Conservation (phyloP, 2,329 filamentous ascomycete genomes). For the Botryotinia calthae region DNA sequence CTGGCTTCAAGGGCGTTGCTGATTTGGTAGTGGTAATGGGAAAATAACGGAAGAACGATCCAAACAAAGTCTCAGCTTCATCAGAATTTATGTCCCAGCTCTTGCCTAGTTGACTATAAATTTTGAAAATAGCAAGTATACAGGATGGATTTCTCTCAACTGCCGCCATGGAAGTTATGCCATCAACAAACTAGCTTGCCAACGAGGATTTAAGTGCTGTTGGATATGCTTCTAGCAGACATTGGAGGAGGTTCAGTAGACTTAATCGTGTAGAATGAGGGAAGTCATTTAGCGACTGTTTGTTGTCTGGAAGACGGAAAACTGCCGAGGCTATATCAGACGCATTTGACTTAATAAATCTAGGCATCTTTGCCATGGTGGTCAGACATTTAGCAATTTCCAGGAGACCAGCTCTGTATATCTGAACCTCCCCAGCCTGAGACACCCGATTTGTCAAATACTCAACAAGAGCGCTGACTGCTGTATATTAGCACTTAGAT, state of each 20-base stretch:
- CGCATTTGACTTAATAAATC: slow-evolving; percentile 11
- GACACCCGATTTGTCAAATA: slow-evolving; percentile 26
- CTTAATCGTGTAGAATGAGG: slow-evolving; percentile 27
- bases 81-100: slow-evolving; percentile 26
- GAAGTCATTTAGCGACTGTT: slow-evolving; percentile 20
- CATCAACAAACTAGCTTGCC: slow-evolving; percentile 27
- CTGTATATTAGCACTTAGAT: slow-evolving; percentile 2
- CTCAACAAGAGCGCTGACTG: slow-evolving; percentile 29
- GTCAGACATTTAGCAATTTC: slow-evolving; percentile 18
- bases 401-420: slow-evolving; percentile 20
- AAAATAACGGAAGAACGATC: slow-evolving; percentile 35
- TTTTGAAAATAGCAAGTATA: slow-evolving; percentile 31
- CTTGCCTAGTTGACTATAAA: slow-evolving; percentile 30
- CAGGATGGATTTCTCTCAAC: slow-evolving; percentile 35
- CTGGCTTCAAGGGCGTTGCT: slow-evolving; percentile 18
- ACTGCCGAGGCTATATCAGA: slow-evolving; percentile 6
- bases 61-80: slow-evolving; percentile 29
- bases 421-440: slow-evolving; percentile 13
- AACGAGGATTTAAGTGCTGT: slow-evolving; percentile 25
- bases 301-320: slow-evolving; percentile 13
- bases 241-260: slow-evolving; percentile 28
- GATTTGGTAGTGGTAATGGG: slow-evolving; percentile 32
- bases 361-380: slow-evolving; percentile 17
- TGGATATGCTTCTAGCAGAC: slow-evolving; percentile 25
- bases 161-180: slow-evolving; percentile 30